Percentiles rank a stretch among this genome's conserved stretches.
Conservation (phyloP, 768 basidiomycete species). For the Tremella yokohamensis region DNA sequence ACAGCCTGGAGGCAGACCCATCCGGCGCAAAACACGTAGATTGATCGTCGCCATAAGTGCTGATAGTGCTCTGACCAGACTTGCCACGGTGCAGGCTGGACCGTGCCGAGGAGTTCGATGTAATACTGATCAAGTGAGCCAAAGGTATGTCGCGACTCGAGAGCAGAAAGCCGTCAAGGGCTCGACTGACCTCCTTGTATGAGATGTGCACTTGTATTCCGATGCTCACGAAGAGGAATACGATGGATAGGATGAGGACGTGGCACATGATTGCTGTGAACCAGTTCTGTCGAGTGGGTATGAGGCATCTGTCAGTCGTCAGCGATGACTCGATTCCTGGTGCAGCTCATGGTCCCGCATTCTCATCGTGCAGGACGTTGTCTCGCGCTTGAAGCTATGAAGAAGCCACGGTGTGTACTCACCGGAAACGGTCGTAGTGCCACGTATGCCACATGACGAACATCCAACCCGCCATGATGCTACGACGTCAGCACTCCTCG, state of each 20-base stretch:
- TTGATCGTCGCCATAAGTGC: constrained; percentile 8
- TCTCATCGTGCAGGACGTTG: too few relatives aligned
- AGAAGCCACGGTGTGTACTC: too few relatives aligned
- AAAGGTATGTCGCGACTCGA: constrained; percentile 8
- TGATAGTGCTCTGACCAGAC: constrained; percentile 22
- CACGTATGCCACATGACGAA: constrained; percentile 43
- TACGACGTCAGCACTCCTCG: background rate
- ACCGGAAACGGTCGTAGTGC: constrained; percentile 37
- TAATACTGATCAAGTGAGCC: constrained; percentile 24
- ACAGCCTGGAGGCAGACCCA: constrained; percentile 35
- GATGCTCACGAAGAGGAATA: constrained; percentile 13
- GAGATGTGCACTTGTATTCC: constrained; percentile 19
- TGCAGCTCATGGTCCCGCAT: too few relatives aligned
- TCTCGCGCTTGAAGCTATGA: too few relatives aligned
- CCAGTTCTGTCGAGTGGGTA: constrained; percentile 23
- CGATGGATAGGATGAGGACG: constrained; percentile 19
- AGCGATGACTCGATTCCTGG: too few relatives aligned
- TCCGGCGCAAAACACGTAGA: constrained; percentile 27
- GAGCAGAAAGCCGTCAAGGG: background rate
- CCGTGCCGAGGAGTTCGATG: constrained; percentile 12
- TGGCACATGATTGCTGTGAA: constrained; percentile 28
- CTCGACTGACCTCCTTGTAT: constrained; percentile 25
- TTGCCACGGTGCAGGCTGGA: constrained; percentile 28
- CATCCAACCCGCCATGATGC: constrained; percentile 15
- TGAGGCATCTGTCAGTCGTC: constrained; percentile 23